phyloP scores from a whole-genome alignment of 1,284 basidiomycete species.

The Prillingera fragicola region DNA sequence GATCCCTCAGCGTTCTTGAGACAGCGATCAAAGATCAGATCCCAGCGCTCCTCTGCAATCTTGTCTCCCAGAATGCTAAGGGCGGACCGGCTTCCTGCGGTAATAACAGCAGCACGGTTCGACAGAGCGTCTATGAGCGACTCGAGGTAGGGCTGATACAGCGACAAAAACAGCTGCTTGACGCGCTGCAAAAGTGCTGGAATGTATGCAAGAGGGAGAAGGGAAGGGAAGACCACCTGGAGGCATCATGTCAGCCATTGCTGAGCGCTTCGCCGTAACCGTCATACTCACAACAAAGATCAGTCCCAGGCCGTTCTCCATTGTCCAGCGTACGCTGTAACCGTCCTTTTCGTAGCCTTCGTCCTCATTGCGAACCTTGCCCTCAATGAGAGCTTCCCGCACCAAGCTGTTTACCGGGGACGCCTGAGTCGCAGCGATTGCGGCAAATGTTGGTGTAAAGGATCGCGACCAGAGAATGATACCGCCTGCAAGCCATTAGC shows the following conservation, averaged over 20 bases:
- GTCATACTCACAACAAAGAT: conserved; percentile 75
- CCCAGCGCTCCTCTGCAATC: conserved; percentile 41
- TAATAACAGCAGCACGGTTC: conserved; percentile 46
- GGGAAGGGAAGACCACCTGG: conserved; percentile 92
- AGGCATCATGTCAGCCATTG: conserved; percentile 4
- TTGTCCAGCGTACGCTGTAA: conserved; percentile 85
- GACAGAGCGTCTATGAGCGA: conserved; percentile 75
- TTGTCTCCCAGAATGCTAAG: conserved; percentile 27
- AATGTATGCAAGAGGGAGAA: conserved; percentile 90
- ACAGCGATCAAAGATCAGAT: conserved; percentile 42
- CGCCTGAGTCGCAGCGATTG: conserved; percentile 64
- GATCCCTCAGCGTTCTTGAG: conserved; percentile 25
- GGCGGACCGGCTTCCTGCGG: conserved; percentile 33
- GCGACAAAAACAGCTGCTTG: conserved; percentile 75
- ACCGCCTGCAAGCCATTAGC: conserved; percentile 60
- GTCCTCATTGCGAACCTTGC: conserved; percentile 49
- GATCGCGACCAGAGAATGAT: conserved; percentile 87
- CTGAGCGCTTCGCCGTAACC: neutral
- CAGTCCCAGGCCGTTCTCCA: conserved; percentile 85
- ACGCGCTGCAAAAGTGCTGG: conserved; percentile 75
- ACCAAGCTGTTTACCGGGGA: conserved; percentile 87
- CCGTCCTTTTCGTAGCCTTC: conserved; percentile 85
- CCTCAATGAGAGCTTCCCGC: conserved; percentile 85
- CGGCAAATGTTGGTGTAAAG: conserved; percentile 76
- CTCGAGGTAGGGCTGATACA: conserved; percentile 74